These are phyloP conservation scores for Larix kaempferi DNA, from an alignment of 75 land plant species.

Conservation along the genomic window DNA sequence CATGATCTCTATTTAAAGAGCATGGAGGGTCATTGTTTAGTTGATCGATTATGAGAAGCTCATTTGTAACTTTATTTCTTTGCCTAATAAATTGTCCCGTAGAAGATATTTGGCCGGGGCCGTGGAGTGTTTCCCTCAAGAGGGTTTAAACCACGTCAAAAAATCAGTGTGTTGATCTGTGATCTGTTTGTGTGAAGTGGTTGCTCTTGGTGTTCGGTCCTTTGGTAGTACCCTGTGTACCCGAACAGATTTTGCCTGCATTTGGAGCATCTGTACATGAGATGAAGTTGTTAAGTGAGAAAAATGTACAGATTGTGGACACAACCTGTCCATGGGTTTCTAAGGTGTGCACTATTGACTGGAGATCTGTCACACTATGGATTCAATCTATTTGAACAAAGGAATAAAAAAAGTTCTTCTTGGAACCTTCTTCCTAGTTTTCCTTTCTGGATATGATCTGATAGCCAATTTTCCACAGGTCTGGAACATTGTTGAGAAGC, in stretches of 20 bases:
- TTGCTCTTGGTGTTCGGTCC: no score
- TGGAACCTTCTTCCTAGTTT: not conserved
- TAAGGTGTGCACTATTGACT: slow-evolving; percentile 46
- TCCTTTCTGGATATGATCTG: not conserved
- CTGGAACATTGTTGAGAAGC: slow-evolving; percentile 96
- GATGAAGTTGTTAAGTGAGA: slow-evolving; percentile 72
- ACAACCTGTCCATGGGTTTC: slow-evolving; percentile 99
- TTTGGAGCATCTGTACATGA: slow-evolving; percentile 94
- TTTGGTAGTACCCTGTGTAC: no score
- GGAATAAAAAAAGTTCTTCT: not conserved
- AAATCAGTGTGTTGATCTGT: no score
- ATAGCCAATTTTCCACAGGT: slow-evolving; percentile 43
- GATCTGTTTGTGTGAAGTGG: no score
- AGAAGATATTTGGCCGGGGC: no score
- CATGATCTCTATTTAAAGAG: no score
- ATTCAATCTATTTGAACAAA: not conserved
- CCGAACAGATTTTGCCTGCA: slow-evolving; percentile 87
- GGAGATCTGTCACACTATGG: not conserved
- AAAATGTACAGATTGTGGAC: slow-evolving; percentile 90
- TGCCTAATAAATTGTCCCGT: no score
- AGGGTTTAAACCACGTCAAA: no score
- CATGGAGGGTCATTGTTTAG: no score
- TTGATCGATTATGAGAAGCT: no score
- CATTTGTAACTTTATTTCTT: no score
- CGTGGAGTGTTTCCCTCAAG: no score